Evolutionary conservation across 139 green algal species (phyloP).

Genomic region (Coelastrella sp.): DNA sequence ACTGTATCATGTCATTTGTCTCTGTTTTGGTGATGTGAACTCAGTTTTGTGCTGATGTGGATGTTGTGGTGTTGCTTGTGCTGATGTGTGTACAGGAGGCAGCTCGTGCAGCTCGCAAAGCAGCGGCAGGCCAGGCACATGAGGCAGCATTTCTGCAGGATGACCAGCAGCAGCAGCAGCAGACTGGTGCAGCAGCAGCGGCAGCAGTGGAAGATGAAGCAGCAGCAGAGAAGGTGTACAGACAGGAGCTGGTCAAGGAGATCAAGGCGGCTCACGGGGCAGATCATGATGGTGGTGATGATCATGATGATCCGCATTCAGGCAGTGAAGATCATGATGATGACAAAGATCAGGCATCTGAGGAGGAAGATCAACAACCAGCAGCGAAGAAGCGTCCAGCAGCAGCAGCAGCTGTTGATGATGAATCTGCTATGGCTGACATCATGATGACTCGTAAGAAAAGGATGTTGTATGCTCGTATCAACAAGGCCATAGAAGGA

Average conservation of each 20-base stretch:
- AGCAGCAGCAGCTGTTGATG: conserved; percentile 40
- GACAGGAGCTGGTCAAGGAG: conserved; percentile 78
- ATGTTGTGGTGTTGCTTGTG: no score
- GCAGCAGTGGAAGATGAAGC: conserved; percentile 61
- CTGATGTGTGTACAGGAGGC: conserved; percentile 64
- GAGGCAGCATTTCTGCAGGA: conserved; percentile 59
- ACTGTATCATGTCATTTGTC: no score
- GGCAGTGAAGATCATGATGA: conserved; percentile 50
- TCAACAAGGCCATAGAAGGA: conserved; percentile 69
- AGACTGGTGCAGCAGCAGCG: conserved; percentile 38
- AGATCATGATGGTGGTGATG: conserved; percentile 52
- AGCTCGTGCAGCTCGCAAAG: conserved; percentile 66
- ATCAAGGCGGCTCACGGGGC: conserved; percentile 56
- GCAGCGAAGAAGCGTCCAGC: conserved; percentile 33
- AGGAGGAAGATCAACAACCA: conserved; percentile 1
- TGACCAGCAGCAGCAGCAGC: conserved; percentile 44
- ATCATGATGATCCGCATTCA: conserved; percentile 30
- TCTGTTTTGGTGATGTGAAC: no score
- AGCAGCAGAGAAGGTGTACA: conserved; percentile 66
- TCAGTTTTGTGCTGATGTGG: no score
- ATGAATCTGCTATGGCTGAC: conserved; percentile 78
- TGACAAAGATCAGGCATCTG: background rate
- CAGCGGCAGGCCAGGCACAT: conserved; percentile 55
- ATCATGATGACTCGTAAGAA: conserved; percentile 95
- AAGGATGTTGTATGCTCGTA: conserved; percentile 88